A percentile compares a stretch with the other conserved stretches of the same genome.
phyloP scores from a whole-genome alignment of 768 basidiomycete species.

The Xerocomellus chrysenteron region DNA sequence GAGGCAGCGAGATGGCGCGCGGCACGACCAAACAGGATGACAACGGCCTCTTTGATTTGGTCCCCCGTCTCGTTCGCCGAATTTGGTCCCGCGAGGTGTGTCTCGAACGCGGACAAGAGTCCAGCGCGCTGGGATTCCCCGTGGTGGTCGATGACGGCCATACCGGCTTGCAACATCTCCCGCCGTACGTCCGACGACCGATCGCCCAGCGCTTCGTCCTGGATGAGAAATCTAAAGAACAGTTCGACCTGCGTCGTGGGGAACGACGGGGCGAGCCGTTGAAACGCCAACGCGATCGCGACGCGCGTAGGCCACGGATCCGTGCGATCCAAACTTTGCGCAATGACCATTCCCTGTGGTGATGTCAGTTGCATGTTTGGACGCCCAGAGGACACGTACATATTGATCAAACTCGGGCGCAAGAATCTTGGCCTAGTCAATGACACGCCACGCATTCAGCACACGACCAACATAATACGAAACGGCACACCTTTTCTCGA shows the following conservation, averaged over 20 bases:
- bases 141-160: slow-evolving; percentile 79
- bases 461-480: too few relatives aligned
- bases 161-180: slow-evolving; percentile 83
- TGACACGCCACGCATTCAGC: neutral
- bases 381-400: slow-evolving; percentile 44
- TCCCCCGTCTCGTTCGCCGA: slow-evolving; percentile 74
- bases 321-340: slow-evolving; percentile 76
- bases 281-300: slow-evolving; percentile 69
- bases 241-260: slow-evolving; percentile 55
- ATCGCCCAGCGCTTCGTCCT: slow-evolving; percentile 88
- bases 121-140: slow-evolving; percentile 69
- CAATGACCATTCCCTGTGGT: slow-evolving; percentile 86
- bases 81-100: slow-evolving; percentile 54
- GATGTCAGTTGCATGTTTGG: neutral
- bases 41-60: slow-evolving; percentile 90
- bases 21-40: slow-evolving; percentile 91
- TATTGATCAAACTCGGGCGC: slow-evolving; percentile 94
- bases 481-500: slow-evolving; percentile 65
- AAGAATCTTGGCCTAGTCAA: slow-evolving; percentile 70
- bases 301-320: slow-evolving; percentile 89
- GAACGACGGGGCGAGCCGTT: slow-evolving; percentile 65
- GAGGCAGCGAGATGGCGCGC: slow-evolving; percentile 81
- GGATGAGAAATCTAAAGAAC: slow-evolving; percentile 85
- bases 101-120: slow-evolving; percentile 82
- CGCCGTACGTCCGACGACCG: slow-evolving; percentile 75